Percentiles rank a stretch among this genome's conserved stretches.
Conservation (phyloP, 2,329 filamentous ascomycete species). For the Stromatinia cepivora region DNA sequence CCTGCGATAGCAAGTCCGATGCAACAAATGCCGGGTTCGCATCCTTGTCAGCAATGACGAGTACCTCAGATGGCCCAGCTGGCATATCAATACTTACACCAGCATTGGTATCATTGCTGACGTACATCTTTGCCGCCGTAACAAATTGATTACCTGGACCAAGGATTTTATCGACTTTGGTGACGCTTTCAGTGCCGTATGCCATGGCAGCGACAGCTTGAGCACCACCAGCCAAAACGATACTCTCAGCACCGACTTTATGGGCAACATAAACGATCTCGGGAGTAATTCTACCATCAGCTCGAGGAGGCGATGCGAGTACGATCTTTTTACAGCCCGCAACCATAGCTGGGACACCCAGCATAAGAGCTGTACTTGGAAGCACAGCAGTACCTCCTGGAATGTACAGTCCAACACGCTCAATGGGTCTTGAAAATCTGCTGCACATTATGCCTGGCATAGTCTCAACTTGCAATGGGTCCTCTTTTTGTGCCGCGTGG, state of each 20-base stretch:
- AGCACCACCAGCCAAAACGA: slow-evolving; percentile 91
- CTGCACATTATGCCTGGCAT: slow-evolving; percentile 97
- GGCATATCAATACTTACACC: slow-evolving; percentile 98
- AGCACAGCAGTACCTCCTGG: slow-evolving; percentile 96
- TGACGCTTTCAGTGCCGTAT: slow-evolving; percentile 91
- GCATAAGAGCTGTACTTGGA: slow-evolving; percentile 94
- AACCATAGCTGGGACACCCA: slow-evolving; percentile 96
- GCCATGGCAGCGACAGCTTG: slow-evolving; percentile 96
- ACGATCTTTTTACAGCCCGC: slow-evolving; percentile 96
- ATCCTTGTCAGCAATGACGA: slow-evolving; percentile 88
- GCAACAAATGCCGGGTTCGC: slow-evolving; percentile 94
- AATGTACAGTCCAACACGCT: slow-evolving; percentile 93
- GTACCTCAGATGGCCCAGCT: slow-evolving; percentile 90
- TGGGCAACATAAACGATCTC: slow-evolving; percentile 98
- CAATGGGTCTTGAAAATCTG: slow-evolving; percentile 88
- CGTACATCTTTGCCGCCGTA: slow-evolving; percentile 97
- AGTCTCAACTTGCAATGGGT: slow-evolving; percentile 83
- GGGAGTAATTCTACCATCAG: slow-evolving; percentile 87
- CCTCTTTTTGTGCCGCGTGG: slow-evolving; percentile 86
- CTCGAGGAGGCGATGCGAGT: slow-evolving; percentile 83
- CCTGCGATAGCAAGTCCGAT: slow-evolving; percentile 90
- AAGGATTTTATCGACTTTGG: slow-evolving; percentile 97
- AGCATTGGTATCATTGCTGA: slow-evolving; percentile 94
- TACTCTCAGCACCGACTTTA: slow-evolving; percentile 93
- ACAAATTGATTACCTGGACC: slow-evolving; percentile 98